These are phyloP conservation scores for Neofusicoccum cordaticola DNA, from an alignment of 2,329 filamentous ascomycete genomes.

Conservation along the genomic window DNA sequence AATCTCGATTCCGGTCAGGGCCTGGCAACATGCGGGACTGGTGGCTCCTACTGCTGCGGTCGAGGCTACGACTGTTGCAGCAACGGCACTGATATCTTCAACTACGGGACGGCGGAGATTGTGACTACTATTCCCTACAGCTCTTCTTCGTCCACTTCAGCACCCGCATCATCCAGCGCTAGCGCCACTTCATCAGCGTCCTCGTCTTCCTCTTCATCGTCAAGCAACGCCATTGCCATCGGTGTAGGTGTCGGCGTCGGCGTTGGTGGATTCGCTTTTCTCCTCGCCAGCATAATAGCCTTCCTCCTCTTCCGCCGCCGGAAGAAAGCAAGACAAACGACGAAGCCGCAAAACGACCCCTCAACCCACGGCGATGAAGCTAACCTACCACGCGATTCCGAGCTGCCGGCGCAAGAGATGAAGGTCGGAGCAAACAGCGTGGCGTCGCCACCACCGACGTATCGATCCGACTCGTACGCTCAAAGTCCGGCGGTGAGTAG, in stretches of 20 bases:
- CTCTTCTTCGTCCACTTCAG: constrained; percentile 13
- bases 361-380: neutral
- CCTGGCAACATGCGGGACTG: constrained; percentile 21
- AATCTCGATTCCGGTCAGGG: constrained; percentile 22
- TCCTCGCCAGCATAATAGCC: constrained; percentile 16
- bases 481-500: neutral
- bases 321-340: neutral
- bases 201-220: neutral
- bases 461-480: neutral
- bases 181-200: neutral
- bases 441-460: neutral
- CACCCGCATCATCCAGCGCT: neutral
- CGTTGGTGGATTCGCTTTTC: constrained; percentile 20
- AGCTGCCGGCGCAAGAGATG: neutral
- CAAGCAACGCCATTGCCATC: constrained; percentile 19
- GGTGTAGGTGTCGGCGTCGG: constrained; percentile 25
- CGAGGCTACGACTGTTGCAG: constrained; percentile 23
- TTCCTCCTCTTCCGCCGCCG: constrained; percentile 15
- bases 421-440: neutral
- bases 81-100: constrained; percentile 22
- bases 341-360: neutral
- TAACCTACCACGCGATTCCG: neutral
- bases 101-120: constrained; percentile 19
- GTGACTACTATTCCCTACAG: constrained; percentile 22
- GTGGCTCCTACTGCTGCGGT: constrained; percentile 23